Evolutionary conservation across 2,329 filamentous ascomycete species (phyloP), one percentile per base, ranked within the genome.

Genomic region (Neocucurbitaria cava): DNA sequence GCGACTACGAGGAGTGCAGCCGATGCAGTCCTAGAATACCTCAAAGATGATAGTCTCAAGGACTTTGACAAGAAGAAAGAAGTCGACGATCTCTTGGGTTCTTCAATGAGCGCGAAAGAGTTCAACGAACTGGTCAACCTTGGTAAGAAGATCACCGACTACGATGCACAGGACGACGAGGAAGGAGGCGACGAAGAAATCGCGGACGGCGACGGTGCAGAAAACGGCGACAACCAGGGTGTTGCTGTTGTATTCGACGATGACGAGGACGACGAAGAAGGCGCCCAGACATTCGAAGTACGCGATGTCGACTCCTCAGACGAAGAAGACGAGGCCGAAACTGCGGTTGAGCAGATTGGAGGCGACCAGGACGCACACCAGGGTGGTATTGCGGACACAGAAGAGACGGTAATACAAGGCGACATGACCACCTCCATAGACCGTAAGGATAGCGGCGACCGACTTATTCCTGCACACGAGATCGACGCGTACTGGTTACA

Each of bases 51-150:
- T 59, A 90, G 93, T 59, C 82, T 97, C 80, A 98, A 98, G 76
- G 95, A 99, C 73, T 91, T 96, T 56, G 95, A 99, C 75, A 97
- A 96, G 82, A 99, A 99, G 82, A 96, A 93, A 78, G 92, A 97
- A 74, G 87, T 98, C 39, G 95, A 99, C 68, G 95, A 98, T 62
- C 87, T 98, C 55, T 77, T 99, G 38, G 95, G 94, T n/a, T 85
- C 85, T 31, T 87, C 87, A 0, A 85, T 97, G 81, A 88, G 84
- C 44, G 86, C 91, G 1, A 96, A 97, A 73, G 89, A 96, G 74
- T 99, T 98, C 80, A 98, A 98, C 72, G 94, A 98, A 78, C 80
- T 99, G 63, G 88, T 98, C 50, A 99, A 97, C 72, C 81, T 99
- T 39, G 92, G 93, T 61, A 99, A 99, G 81, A 99, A 99, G 79